Conservation (phyloP, 129 eudicot species). For the Helianthus tuberosus region DNA sequence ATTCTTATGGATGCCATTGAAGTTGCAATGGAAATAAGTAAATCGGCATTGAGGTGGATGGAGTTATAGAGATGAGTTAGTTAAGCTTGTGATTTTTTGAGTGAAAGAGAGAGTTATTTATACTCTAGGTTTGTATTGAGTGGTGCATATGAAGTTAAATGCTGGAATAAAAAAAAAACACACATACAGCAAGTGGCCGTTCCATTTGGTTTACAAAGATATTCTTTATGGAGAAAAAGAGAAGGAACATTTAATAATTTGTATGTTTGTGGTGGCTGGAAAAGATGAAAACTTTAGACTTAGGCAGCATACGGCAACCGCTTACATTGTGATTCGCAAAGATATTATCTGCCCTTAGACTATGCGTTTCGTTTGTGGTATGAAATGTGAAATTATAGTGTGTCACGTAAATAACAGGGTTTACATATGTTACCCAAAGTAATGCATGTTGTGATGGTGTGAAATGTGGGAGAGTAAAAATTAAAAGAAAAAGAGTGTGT, state of each 20-base stretch:
- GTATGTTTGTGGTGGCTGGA: neutral
- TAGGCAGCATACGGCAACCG: too few species aligned
- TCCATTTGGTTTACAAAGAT: neutral
- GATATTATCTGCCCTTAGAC: too few species aligned
- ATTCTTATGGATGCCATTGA: constrained; percentile 16
- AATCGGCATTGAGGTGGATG: too few species aligned
- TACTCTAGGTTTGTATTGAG: neutral
- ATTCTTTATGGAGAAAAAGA: neutral
- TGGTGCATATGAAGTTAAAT: neutral
- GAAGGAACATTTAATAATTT: neutral
- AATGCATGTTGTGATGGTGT: too few species aligned
- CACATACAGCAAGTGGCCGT: neutral
- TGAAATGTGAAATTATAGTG: too few species aligned
- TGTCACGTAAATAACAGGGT: too few species aligned
- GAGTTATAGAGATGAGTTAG: too few species aligned
- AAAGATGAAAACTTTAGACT: neutral
- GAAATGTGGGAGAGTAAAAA: too few species aligned
- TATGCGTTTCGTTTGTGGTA: too few species aligned
- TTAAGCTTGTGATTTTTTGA: neutral
- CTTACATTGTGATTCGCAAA: too few species aligned
- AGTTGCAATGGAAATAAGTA: neutral
- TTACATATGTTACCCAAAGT: too few species aligned
- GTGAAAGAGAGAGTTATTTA: constrained; percentile 18
- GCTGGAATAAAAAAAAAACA: neutral
- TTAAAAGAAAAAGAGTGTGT: too few species aligned